Evolutionary conservation across 495 filamentous ascomycete genomes (phyloP).

Genomic region (Lophiotrema nucula): DNA sequence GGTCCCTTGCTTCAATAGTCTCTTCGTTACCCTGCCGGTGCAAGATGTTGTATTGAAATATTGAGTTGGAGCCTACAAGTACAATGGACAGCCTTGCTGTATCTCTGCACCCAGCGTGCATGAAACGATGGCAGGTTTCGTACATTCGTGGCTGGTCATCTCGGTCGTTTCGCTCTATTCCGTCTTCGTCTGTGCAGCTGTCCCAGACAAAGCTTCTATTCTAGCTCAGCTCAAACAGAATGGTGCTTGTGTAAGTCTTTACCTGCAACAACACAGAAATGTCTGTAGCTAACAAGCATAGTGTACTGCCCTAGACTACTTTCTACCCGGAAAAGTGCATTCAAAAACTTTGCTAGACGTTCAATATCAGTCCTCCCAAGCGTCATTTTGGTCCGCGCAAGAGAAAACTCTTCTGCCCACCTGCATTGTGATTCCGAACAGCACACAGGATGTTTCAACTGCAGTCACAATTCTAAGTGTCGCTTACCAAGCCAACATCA

Average conservation of each 20-base stretch:
- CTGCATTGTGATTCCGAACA: slow-evolving; percentile 33
- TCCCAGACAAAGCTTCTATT: slow-evolving; percentile 13
- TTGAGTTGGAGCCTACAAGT: too few species aligned
- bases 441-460: slow-evolving; percentile 22
- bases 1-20: too few species aligned
- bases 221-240: slow-evolving; percentile 5
- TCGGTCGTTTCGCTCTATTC: too few species aligned
- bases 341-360: slow-evolving; percentile 5
- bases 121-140: too few species aligned
- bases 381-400: slow-evolving; percentile 29
- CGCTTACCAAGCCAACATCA: slow-evolving; percentile 7
- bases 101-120: too few species aligned
- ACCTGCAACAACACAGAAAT: not conserved
- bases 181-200: not conserved
- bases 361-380: slow-evolving; percentile 18
- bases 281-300: not conserved
- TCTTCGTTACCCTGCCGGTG: too few species aligned
- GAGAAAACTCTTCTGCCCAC: slow-evolving; percentile 25
- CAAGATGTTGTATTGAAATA: too few species aligned
- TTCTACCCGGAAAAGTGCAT: slow-evolving; percentile 26
- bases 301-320: slow-evolving; percentile 28
- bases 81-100: too few species aligned
- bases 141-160: too few species aligned
- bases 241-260: slow-evolving; percentile 20
- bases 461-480: slow-evolving; percentile 28